Evolutionary conservation across 2,329 filamentous ascomycete genomes (phyloP), one percentile per base, ranked within the genome.

Genomic region (Colletotrichum liaoningense): DNA sequence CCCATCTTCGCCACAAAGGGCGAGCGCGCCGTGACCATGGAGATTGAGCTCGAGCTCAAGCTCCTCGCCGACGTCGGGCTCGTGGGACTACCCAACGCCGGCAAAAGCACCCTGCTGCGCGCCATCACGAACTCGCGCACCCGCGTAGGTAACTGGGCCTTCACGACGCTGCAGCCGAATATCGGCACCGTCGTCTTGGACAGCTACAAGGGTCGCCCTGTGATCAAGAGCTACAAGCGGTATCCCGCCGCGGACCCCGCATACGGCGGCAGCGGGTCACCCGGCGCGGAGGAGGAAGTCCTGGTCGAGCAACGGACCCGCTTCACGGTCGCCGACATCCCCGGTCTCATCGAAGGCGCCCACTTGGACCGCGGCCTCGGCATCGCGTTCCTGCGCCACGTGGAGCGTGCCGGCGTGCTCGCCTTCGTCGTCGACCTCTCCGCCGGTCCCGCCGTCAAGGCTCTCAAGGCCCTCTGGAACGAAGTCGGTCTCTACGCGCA

Each of bases 131-230:
- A 95, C 81, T 97, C 94, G 80, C 93, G 95, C 73, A 94, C 97
- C 1, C 91, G 97, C 52, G 92, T 99, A 35, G 97, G 97, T 54
- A 92, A 94, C 81, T 99, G 97, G 97, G 96, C 95, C 11, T 99
- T 99, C 81, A 99, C 97, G 3, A 99, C 97, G 0, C 87, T 99
- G 9, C 93, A 95, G 77, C 97, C 97, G 3, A 98, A 97, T 77
- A 97, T 99, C 67, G 97, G 97, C 63, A 99, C 97, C 0, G 95
- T 99, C 7, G 93, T 98, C 16, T 89, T 99, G 12, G 97, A 99
- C 82, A 91, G 95, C 80, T 90, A 97, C 84, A 92, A 91, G 71
- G 95, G 95, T 2, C 91, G 94, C 0, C 94, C 95, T 1, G 69
- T 84, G 6, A 82, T 89, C 58, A 82, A 81, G 56, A 84, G 83